phyloP scores from a whole-genome alignment of 441 rosid species.

The Pelargonium fulgidum region DNA sequence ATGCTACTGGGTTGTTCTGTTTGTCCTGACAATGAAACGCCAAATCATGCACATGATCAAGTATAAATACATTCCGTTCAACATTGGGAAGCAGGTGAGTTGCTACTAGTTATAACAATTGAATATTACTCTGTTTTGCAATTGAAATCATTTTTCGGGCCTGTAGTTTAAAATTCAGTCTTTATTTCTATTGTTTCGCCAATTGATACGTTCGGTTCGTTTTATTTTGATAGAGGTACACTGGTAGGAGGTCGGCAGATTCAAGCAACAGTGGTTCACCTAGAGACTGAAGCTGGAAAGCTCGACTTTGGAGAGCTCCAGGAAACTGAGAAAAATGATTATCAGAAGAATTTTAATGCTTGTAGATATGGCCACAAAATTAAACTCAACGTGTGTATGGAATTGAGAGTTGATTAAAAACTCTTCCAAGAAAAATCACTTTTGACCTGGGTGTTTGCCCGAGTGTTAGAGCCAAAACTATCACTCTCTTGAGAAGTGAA shows the following conservation, averaged over 20 bases:
- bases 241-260: slow-evolving; percentile 27
- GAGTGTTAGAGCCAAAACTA: background rate
- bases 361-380: background rate
- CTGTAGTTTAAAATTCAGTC: slow-evolving; percentile 4
- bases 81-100: slow-evolving; percentile 61
- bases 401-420: background rate
- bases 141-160: background rate
- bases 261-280: slow-evolving; percentile 21
- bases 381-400: background rate
- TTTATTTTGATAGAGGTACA: slow-evolving; percentile 31
- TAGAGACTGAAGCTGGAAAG: slow-evolving; percentile 27
- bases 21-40: slow-evolving; percentile 63
- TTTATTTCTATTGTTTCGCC: background rate
- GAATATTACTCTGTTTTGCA: slow-evolving; percentile 6
- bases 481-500: background rate
- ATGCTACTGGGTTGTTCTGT: slow-evolving; percentile 58
- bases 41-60: slow-evolving; percentile 68
- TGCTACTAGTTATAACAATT: background rate
- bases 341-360: background rate
- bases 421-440: background rate
- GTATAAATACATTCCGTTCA: slow-evolving; percentile 62
- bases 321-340: background rate
- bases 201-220: background rate
- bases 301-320: background rate
- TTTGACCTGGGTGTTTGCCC: background rate